A percentile compares a stretch with the other conserved stretches of the same genome.
phyloP scores from a whole-genome alignment of 2,329 filamentous ascomycete species.

The Ceratocystis cubensis region DNA sequence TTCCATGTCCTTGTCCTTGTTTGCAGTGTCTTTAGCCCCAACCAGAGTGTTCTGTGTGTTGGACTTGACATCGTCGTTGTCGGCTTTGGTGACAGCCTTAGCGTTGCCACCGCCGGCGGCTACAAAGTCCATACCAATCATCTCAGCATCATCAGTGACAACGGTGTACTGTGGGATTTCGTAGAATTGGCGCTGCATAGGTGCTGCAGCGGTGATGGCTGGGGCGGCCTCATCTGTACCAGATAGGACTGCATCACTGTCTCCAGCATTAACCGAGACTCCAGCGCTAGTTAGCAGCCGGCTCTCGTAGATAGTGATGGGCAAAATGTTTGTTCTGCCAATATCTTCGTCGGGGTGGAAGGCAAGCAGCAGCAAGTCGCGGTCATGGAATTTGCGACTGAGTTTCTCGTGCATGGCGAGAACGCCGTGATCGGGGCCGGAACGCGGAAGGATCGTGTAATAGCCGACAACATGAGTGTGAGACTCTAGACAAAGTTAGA shows the following conservation, averaged over 20 bases:
- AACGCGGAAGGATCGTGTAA: constrained; percentile 66
- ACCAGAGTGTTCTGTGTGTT: neutral
- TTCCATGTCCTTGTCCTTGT: constrained; percentile 24
- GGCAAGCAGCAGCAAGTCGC: constrained; percentile 70
- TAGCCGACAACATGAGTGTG: constrained; percentile 79
- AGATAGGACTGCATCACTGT: constrained; percentile 28
- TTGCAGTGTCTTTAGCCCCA: constrained; percentile 22
- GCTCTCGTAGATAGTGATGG: constrained; percentile 83
- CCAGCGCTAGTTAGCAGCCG: neutral
- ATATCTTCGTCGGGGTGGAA: constrained; percentile 60
- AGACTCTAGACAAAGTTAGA: constrained; percentile 54
- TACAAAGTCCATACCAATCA: constrained; percentile 93
- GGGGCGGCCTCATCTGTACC: constrained; percentile 43
- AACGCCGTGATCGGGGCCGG: constrained; percentile 56
- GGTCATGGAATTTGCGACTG: constrained; percentile 64
- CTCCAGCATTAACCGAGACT: constrained; percentile 55
- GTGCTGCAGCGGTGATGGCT: constrained; percentile 37
- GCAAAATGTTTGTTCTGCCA: constrained; percentile 58
- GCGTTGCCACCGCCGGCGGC: constrained; percentile 75
- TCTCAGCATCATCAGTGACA: constrained; percentile 90
- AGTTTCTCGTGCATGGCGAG: constrained; percentile 69
- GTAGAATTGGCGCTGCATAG: constrained; percentile 58
- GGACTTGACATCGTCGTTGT: constrained; percentile 26
- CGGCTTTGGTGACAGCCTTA: constrained; percentile 38
- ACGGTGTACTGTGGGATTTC: constrained; percentile 68